phyloP scores from a whole-genome alignment of 192 early-diverging fungal species.

The Backusella australiensis region DNA sequence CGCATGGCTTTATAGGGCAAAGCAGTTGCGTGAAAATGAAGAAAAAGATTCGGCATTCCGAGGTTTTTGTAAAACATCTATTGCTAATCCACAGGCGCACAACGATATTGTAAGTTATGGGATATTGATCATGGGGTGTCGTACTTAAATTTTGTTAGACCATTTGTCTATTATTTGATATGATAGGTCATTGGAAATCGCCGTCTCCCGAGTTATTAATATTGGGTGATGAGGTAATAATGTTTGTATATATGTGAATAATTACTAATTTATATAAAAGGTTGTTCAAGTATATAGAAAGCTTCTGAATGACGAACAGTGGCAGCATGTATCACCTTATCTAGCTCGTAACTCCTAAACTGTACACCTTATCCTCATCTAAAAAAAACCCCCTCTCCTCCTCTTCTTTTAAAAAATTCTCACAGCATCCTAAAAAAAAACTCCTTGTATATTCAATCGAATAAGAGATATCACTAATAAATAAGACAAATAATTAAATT shows the following conservation, averaged over 20 bases:
- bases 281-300: constrained; percentile 4
- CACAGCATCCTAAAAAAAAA: background rate
- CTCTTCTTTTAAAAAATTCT: background rate
- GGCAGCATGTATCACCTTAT: constrained; percentile 1
- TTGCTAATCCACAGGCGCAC: constrained; percentile 82
- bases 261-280: background rate
- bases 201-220: constrained; percentile 7
- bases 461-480: background rate
- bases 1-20: constrained; percentile 77
- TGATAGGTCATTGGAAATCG: constrained; percentile 9
- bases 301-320: background rate
- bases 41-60: constrained; percentile 86
- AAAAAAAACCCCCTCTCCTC: background rate
- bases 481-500: background rate
- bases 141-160: background rate
- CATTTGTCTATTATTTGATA: constrained; percentile 1
- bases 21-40: constrained; percentile 80
- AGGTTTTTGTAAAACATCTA: constrained; percentile 89
- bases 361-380: background rate
- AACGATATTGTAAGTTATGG: constrained; percentile 33
- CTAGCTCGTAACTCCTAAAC: background rate
- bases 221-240: background rate
- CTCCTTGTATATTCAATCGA: background rate
- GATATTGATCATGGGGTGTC: background rate
- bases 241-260: background rate